Evolutionary conservation across 441 rosid genomes (phyloP), one percentile per base, ranked within the genome.

Genomic region (Pelargonium australe): DNA sequence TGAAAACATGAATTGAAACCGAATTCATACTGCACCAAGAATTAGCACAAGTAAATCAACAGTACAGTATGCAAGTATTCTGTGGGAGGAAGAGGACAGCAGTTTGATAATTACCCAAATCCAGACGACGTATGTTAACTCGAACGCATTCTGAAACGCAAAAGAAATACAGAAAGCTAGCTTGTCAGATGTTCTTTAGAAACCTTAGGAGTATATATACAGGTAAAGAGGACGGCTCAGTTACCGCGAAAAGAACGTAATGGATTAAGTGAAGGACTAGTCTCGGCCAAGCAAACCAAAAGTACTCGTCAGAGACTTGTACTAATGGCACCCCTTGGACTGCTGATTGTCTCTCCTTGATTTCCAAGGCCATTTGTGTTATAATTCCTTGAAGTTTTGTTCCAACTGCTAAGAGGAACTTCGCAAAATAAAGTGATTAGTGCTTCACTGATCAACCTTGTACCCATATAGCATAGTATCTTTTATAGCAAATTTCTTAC

Each of bases 251-350:
- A 64, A 91, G 83, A 65, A 89, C 85, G 79, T 90, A 92, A 72
- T 95, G 99, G 76, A 95, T 86, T 62, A 92, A 84, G 75, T 85
- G 77, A 67, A 95, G 95, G 64, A 91, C 77, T 63, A 91, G 78
- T 17, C 78, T 85, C 10, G 99, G 98, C 79, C 87, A 76, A 53
- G 76, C 60, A 19, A 95, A 86, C 99, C 99, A 95, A 74, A 95
- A 92, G 69, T 92, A 85, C 65, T 79, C 77, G 78, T 95, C 95
- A 19, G 96, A 88, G 66, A 85, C 96, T 83, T 89, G 84, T 45
- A 90, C 99, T 65, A 95, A 91, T 64, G 98, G 99, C 85, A 92
- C 89, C 79, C 98, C 99, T 81, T 95, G 99, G 28, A 95, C 83
- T 62, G 92, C 93, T 0, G 96, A 92, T 34, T 95, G 95, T 78